Conservation (phyloP, 78 protist genomes). For the Dictyostelium capitatum region DNA sequence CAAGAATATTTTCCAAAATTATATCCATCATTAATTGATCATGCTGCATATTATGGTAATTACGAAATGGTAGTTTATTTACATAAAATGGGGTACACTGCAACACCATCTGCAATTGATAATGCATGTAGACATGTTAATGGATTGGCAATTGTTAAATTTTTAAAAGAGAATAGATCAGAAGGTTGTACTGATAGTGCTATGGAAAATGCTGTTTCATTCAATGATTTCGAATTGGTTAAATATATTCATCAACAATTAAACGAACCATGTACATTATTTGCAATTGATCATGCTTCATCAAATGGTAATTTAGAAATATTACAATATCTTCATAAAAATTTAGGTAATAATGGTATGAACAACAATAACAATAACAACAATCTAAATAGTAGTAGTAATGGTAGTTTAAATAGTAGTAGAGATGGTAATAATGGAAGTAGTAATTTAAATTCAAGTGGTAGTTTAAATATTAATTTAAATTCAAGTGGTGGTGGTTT, state of each 20-base stretch:
- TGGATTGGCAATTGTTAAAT: not conserved
- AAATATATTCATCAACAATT: conserved; percentile 30
- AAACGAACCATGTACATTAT: not conserved
- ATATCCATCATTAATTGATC: conserved; percentile 11
- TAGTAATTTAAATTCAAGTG: not conserved
- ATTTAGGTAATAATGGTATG: not conserved
- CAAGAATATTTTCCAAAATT: not conserved
- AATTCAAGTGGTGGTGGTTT: not conserved
- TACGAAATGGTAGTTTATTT: conserved; percentile 6
- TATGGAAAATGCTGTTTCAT: not conserved
- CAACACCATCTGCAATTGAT: not conserved
- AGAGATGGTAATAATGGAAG: not conserved
- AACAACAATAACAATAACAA: too few relatives aligned
- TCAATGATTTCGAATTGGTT: conserved; percentile 7
- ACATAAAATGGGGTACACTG: conserved; percentile 11
- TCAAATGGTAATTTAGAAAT: conserved; percentile 22
- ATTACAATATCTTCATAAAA: conserved; percentile 2
- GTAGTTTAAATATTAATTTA: not conserved
- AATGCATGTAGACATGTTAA: not conserved
- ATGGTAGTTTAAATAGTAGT: not conserved
- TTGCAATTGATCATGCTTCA: not conserved
- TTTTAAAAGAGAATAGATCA: not conserved
- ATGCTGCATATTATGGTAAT: conserved; percentile 5
- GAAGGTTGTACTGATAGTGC: conserved; percentile 6
- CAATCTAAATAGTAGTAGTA: not conserved